Conservation (phyloP, 208 protist species). For the Hexamita inflata region DNA sequence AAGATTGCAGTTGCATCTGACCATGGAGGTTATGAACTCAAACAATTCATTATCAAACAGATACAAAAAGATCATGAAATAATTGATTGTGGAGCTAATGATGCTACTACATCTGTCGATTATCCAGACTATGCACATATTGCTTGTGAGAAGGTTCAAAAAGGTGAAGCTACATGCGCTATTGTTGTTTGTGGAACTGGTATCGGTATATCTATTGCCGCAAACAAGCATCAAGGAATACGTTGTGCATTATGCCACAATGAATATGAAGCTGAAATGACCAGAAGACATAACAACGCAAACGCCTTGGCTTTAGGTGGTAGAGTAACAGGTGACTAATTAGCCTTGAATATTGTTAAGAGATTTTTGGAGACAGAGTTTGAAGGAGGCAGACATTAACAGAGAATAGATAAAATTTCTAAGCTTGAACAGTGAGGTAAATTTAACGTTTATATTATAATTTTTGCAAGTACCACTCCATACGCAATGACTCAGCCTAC, state of each 20-base stretch:
- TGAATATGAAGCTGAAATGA: conserved; percentile 62
- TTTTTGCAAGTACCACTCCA: too few relatives aligned
- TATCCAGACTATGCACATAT: conserved; percentile 69
- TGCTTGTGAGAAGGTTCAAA: conserved; percentile 53
- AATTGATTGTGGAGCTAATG: neutral
- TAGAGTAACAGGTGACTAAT: conserved; percentile 58
- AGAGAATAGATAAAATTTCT: conserved; percentile 26
- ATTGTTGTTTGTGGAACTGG: conserved; percentile 73
- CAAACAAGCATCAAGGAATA: conserved; percentile 71
- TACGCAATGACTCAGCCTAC: too few relatives aligned
- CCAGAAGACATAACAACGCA: conserved; percentile 68
- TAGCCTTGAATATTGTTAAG: conserved; percentile 62
- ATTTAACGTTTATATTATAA: too few relatives aligned
- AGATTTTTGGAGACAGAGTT: conserved; percentile 63
- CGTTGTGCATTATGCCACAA: conserved; percentile 72
- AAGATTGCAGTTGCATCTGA: conserved; percentile 63
- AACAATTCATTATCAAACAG: conserved; percentile 39
- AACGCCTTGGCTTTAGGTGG: conserved; percentile 69
- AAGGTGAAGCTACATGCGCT: conserved; percentile 40
- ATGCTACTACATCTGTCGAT: conserved; percentile 51
- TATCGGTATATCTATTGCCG: conserved; percentile 76
- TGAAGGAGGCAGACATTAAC: conserved; percentile 47
- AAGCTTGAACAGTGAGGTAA: too few relatives aligned
- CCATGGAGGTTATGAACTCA: conserved; percentile 57
- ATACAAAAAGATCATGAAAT: conserved; percentile 27